Conservation (phyloP, 768 basidiomycete genomes). For the Nidula microcarpa region DNA sequence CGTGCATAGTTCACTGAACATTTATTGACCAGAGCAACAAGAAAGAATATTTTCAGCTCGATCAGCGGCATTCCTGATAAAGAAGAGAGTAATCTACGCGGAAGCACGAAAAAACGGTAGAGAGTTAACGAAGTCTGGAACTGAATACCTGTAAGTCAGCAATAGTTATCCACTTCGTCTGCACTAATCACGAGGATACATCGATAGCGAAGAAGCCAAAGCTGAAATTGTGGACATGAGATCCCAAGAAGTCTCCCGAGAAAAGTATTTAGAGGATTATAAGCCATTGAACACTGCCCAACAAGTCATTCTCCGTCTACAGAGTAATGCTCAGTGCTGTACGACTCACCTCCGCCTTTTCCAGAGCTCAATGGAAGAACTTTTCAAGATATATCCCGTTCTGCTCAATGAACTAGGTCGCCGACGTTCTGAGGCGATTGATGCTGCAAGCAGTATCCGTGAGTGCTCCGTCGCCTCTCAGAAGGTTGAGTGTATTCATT, state of each 20-base stretch:
- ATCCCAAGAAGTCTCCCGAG: conserved; percentile 20
- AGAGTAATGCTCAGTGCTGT: too few species aligned
- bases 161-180: not conserved
- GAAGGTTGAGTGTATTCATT: not conserved
- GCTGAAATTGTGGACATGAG: conserved; percentile 19
- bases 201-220: conserved; percentile 24
- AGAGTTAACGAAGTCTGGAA: conserved; percentile 21
- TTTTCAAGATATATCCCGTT: conserved; percentile 20
- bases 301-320: conserved; percentile 14
- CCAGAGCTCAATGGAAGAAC: conserved; percentile 2
- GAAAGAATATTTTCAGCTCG: conserved; percentile 15
- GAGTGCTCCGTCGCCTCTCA: conserved; percentile 8
- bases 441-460: conserved; percentile 35
- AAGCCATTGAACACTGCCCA: conserved; percentile 14
- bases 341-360: too few species aligned
- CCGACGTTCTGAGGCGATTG: conserved; percentile 26
- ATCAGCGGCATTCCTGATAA: conserved; percentile 19
- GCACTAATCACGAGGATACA: not conserved
- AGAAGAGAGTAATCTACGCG: conserved; percentile 28
- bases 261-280: conserved; percentile 21
- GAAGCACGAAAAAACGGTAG: conserved; percentile 25
- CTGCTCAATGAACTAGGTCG: conserved; percentile 27
- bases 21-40: conserved; percentile 2
- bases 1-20: not conserved
- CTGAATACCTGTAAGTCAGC: conserved; percentile 22